Evolutionary conservation across 1,284 basidiomycete species (phyloP).

Genomic region (Leccinum griseonigrum): DNA sequence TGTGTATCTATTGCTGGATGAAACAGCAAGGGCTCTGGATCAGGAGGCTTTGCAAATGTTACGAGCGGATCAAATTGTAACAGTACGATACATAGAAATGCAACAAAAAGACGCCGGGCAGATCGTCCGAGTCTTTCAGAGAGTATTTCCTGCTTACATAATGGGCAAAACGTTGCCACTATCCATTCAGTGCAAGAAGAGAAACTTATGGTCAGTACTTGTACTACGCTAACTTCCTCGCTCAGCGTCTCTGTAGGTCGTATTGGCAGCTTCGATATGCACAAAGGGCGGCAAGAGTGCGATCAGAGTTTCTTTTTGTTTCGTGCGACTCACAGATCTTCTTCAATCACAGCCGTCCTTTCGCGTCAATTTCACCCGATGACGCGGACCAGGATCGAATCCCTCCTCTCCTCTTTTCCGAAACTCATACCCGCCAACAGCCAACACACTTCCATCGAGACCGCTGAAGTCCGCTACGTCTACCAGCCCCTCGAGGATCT

Average conservation of each 20-base stretch:
- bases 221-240: too few relatives aligned
- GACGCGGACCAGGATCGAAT: constrained; percentile 60
- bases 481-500: constrained; percentile 98
- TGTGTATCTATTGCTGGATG: too few relatives aligned
- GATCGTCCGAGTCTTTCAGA: too few relatives aligned
- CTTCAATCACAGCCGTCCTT: constrained; percentile 70
- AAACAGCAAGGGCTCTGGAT: too few relatives aligned
- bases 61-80: too few relatives aligned
- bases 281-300: constrained; percentile 90
- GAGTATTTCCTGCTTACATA: too few relatives aligned
- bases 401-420: constrained; percentile 94
- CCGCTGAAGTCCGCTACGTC: constrained; percentile 91
- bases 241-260: constrained; percentile 49
- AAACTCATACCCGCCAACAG: constrained; percentile 46
- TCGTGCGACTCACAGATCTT: not conserved
- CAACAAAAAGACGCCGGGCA: too few relatives aligned
- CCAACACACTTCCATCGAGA: constrained; percentile 97
- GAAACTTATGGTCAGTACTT: too few relatives aligned
- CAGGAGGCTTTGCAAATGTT: too few relatives aligned
- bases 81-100: too few relatives aligned
- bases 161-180: too few relatives aligned
- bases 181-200: too few relatives aligned
- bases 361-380: constrained; percentile 90
- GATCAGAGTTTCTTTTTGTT: constrained; percentile 18
- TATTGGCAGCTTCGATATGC: constrained; percentile 91